These are phyloP conservation scores for Gracilaria caudata DNA, from an alignment of 23 red algal genomes.

Conservation along the genomic window DNA sequence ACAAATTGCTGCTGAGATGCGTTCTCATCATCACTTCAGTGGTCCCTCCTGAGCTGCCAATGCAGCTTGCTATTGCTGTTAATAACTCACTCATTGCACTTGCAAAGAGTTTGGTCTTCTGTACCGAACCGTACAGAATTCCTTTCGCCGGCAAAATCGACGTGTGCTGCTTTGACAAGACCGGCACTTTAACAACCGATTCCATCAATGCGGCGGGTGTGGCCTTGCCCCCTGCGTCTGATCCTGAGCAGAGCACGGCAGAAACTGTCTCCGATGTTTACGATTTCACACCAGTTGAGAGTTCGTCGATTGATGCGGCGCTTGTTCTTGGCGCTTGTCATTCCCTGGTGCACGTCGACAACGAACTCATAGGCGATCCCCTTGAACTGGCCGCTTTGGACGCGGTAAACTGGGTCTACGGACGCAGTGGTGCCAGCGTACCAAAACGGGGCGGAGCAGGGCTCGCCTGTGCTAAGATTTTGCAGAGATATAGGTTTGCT, in stretches of 20 bases:
- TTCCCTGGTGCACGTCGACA: conserved; percentile 83
- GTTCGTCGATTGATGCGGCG: conserved; percentile 63
- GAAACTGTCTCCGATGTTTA: conserved; percentile 19
- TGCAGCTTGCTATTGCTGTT: conserved; percentile 95
- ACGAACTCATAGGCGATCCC: conserved; percentile 88
- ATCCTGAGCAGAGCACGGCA: not conserved
- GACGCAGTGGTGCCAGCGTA: conserved; percentile 39
- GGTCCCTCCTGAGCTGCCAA: conserved; percentile 94
- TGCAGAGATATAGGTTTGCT: conserved; percentile 83
- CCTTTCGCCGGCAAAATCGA: conserved; percentile 96
- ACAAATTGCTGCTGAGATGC: conserved; percentile 94
- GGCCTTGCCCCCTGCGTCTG: conserved; percentile 26
- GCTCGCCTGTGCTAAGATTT: conserved; percentile 61
- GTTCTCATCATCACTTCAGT: conserved; percentile 97
- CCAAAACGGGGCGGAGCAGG: conserved; percentile 64
- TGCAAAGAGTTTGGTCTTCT: conserved; percentile 87
- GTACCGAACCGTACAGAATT: conserved; percentile 98
- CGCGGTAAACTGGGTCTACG: conserved; percentile 75
- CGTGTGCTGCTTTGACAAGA: conserved; percentile 98
- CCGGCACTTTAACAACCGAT: conserved; percentile 94
- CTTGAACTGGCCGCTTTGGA: conserved; percentile 85
- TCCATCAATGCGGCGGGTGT: conserved; percentile 71
- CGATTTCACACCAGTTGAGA: conserved; percentile 46
- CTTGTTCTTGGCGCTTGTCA: conserved; percentile 92
- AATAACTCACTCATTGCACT: conserved; percentile 88